Base-by-base conservation (phyloP, 2,329 filamentous ascomycete genomes). In the Capronia americana region DNA sequence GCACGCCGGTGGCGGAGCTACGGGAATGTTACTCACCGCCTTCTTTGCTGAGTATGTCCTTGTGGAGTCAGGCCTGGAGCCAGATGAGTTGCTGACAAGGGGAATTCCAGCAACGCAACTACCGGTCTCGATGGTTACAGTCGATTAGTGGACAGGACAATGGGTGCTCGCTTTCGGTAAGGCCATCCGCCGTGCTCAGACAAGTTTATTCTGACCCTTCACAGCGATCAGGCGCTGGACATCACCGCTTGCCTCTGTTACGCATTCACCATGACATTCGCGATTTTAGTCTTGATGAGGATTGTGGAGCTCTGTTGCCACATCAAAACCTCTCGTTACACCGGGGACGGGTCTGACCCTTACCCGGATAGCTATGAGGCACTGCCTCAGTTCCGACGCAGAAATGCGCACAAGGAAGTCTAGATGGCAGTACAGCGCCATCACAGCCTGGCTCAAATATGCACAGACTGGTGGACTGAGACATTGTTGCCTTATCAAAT, bases 401-500 rank as follows among this genome's bases (percentile, higher is more conserved):
- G 58, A 30, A 53, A 30, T 2, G 12, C 46, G 23, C 4, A 11
- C 14, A 51, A 61, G 41, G 30, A 26, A 14, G 30, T 44, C 14
- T 61, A 48, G 53, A 10, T 92, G 0, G 87, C 86, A 0, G 44
- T 20, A n/a, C 20, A 17, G 48, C 48, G 20, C 6, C 5, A 53
- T 26, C 4, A 11, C 48, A 53, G 8, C 11, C 48, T 6, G 26
- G 20, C 20, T 53, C 6, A 24, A 53, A 53, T n/a, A 23, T 53
- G 48, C 23, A 24, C 11, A 3, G 14, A 51, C 20, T 14, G 7
- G 10, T 53, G 23, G 26, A 34, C 38, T 44, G 38, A 44, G 38
- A 44, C 38, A 44, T 44, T 44, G 38, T 17, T 41, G 38, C 14
- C 14, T 17, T 7, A 6, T 17, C 38, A 41, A n/a, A 5, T 48